Evolutionary conservation across 2,329 filamentous ascomycete genomes (phyloP), one percentile per base, ranked within the genome.

Genomic region (Pseudomassariella vexata): DNA sequence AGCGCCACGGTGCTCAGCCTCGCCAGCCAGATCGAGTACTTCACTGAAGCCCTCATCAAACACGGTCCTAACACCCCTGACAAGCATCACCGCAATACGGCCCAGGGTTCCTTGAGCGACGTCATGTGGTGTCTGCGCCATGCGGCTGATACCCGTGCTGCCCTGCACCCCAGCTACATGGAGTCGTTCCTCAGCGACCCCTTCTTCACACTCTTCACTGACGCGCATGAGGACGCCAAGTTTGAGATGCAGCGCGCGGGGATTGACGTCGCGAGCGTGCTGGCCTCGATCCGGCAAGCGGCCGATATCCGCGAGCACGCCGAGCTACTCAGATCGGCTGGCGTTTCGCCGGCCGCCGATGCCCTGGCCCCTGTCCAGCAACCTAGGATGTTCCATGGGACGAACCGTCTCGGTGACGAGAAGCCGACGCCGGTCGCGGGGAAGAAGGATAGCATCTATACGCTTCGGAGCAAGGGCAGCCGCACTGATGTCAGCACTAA

Each of bases 371-470:
- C 19, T 5, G 30, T n/a, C 19, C 5, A 8, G 2, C 34, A 39
- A 14, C 32, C 35, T 1, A 33, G 37, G 3, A 37, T 35, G 17
- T 50, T 49, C 24, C 46, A 49, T 18, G 28, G 30, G 3, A 44
- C 52, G 35, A 37, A 37, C 10, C 36, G 34, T 19, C 39, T 50
- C 6, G 28, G 17, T 1, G 23, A 42, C 11, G 35, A 24, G 1
- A 39, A 28, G n/a, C 8, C 10, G n/a, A 16, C 8, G 28, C n/a
- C n/a, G n/a, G n/a, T n/a, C n/a, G n/a, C n/a, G n/a, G n/a, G n/a
- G n/a, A n/a, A n/a, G n/a, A n/a, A n/a, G n/a, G n/a, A n/a, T n/a
- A 46, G 41, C 24, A 37, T 50, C 8, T 50, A 48, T 20, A 47
- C 45, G 2, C 30, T 48, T 12, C 9, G 14, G 22, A 21, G 18